Conservation (phyloP, 2,329 filamentous ascomycete species). For the Penicillium sp. region DNA sequence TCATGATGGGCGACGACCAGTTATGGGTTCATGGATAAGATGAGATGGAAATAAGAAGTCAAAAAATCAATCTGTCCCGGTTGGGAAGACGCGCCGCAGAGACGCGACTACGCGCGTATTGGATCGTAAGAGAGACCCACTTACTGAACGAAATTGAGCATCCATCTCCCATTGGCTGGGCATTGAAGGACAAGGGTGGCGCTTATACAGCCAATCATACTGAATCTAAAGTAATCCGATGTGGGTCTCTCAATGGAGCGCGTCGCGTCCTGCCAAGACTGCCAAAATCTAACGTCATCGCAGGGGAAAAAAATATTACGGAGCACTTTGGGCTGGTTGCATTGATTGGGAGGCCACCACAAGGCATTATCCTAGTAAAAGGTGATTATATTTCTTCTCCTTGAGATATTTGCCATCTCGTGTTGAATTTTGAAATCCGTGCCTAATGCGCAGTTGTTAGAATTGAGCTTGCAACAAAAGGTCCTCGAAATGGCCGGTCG, state of each 20-base stretch:
- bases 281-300: too few species aligned
- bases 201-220: neutral
- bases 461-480: neutral
- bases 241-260: too few species aligned
- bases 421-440: neutral
- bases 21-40: neutral
- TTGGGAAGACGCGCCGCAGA: constrained; percentile 30
- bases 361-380: neutral
- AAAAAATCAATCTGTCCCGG: constrained; percentile 11
- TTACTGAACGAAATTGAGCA: neutral
- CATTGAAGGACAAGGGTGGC: neutral
- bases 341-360: neutral
- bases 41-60: neutral
- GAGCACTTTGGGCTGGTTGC: neutral
- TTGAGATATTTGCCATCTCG: neutral
- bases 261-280: too few species aligned
- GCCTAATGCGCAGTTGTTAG: neutral
- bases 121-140: neutral
- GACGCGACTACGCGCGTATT: neutral
- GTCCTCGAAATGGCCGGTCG: neutral
- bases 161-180: neutral
- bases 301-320: neutral
- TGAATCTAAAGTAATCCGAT: neutral
- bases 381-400: neutral
- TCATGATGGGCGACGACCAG: constrained; percentile 25